Conservation (phyloP, 139 green algal genomes). For the Chlamydomonas incerta region DNA sequence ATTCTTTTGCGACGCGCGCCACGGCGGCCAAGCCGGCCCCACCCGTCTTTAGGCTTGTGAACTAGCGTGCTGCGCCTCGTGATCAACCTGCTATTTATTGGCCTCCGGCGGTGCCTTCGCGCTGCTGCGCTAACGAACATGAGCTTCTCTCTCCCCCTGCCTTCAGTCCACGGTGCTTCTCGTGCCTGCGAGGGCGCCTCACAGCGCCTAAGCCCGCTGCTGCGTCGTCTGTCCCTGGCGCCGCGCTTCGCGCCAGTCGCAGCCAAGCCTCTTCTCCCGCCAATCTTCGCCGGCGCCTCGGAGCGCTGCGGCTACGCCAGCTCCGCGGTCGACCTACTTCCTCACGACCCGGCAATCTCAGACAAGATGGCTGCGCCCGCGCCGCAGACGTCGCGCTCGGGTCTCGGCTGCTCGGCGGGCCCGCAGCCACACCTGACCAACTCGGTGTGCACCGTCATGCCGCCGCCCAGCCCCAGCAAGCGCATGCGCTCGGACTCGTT, state of each 20-base stretch:
- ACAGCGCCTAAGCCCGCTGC: neutral
- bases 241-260: no score
- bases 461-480: slow-evolving; percentile 21
- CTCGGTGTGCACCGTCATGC: neutral
- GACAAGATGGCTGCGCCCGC: no score
- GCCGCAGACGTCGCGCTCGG: no score
- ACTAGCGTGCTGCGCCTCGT: neutral
- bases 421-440: neutral
- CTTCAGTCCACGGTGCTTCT: neutral
- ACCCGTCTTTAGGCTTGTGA: neutral
- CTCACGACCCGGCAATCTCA: neutral
- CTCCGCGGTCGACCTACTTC: neutral
- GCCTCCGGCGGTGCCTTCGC: neutral
- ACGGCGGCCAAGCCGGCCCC: no score
- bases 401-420: no score
- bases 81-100: neutral
- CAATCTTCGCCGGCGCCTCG: no score
- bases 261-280: no score
- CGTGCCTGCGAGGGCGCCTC: neutral
- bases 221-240: neutral
- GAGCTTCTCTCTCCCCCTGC: neutral
- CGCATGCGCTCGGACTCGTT: slow-evolving; percentile 8
- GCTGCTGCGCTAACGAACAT: neutral
- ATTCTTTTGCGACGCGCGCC: no score
- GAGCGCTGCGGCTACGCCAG: neutral